phyloP scores from a whole-genome alignment of 75 land plant genomes.

The Adiantum capillusveneris region DNA sequence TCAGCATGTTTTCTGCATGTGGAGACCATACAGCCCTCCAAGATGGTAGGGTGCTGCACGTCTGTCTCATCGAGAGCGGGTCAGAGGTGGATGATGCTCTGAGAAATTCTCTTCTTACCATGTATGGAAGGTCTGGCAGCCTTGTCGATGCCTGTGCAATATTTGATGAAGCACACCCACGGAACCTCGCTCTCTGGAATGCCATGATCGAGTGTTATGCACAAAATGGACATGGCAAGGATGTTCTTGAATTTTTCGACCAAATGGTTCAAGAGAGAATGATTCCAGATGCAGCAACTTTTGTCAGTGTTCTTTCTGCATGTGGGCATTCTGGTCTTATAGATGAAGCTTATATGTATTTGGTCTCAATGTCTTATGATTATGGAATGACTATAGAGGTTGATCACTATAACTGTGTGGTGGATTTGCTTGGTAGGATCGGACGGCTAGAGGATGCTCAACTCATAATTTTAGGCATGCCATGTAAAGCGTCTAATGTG shows the following conservation, averaged over 20 bases:
- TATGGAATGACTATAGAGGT: neutral
- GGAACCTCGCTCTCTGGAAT: slow-evolving; percentile 44
- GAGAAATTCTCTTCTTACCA: slow-evolving; percentile 30
- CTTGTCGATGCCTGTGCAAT: slow-evolving; percentile 11
- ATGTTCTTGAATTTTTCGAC: slow-evolving; percentile 39
- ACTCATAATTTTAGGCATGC: slow-evolving; percentile 11
- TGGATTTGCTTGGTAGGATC: slow-evolving; percentile 14
- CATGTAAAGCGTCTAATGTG: slow-evolving; percentile 13
- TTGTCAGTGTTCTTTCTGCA: slow-evolving; percentile 17
- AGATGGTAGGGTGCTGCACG: too few relatives aligned
- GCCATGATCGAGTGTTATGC: slow-evolving; percentile 44
- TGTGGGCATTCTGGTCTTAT: slow-evolving; percentile 21
- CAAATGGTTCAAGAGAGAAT: slow-evolving; percentile 29
- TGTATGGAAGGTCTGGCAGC: slow-evolving; percentile 43
- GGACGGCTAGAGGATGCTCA: slow-evolving; percentile 12
- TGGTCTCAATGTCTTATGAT: slow-evolving; percentile 20
- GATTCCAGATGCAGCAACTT: slow-evolving; percentile 12
- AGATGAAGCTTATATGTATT: slow-evolving; percentile 9
- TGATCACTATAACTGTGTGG: slow-evolving; percentile 23
- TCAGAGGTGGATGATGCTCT: too few relatives aligned
- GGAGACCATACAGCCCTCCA: too few relatives aligned
- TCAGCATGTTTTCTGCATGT: too few relatives aligned
- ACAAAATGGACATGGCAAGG: slow-evolving; percentile 27
- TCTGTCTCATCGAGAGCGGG: too few relatives aligned
- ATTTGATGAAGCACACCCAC: slow-evolving; percentile 10